A percentile compares a stretch with the other conserved stretches of the same genome.
phyloP scores from a whole-genome alignment of 768 basidiomycete species.

The Lyophyllum decastes region DNA sequence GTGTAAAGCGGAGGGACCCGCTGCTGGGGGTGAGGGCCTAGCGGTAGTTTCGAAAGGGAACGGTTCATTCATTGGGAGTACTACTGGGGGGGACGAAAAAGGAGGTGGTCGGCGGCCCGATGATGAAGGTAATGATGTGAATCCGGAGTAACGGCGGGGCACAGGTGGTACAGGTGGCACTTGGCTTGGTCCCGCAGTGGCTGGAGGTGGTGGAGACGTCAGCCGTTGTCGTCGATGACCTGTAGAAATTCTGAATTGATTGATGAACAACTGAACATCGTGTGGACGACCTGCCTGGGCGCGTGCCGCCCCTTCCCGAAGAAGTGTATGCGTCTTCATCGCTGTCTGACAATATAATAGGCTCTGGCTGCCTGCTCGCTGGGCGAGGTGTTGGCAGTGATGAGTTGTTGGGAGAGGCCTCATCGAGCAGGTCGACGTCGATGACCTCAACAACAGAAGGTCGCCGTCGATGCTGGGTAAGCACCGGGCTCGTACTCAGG shows the following conservation, averaged over 20 bases:
- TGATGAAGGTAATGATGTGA: slow-evolving; percentile 40
- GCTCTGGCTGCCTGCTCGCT: slow-evolving; percentile 20
- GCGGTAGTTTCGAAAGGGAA: slow-evolving; percentile 49
- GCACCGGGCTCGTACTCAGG: slow-evolving; percentile 20
- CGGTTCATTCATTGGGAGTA: slow-evolving; percentile 52
- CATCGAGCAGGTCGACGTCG: slow-evolving; percentile 43
- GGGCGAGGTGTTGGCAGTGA: slow-evolving; percentile 16
- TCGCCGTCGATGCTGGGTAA: slow-evolving; percentile 19
- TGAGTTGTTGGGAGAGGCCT: slow-evolving; percentile 10
- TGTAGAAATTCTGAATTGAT: not conserved
- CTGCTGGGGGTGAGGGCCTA: slow-evolving; percentile 16
- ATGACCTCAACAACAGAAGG: slow-evolving; percentile 40
- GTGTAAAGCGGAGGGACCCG: slow-evolving; percentile 9
- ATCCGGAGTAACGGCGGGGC: slow-evolving; percentile 36
- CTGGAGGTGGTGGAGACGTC: slow-evolving; percentile 52
- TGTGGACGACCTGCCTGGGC: slow-evolving; percentile 12
- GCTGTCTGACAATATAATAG: slow-evolving; percentile 38
- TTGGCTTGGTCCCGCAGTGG: slow-evolving; percentile 25
- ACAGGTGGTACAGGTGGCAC: slow-evolving; percentile 62
- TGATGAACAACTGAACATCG: slow-evolving; percentile 6
- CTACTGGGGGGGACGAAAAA: slow-evolving; percentile 37
- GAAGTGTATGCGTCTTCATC: slow-evolving; percentile 35
- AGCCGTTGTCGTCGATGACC: slow-evolving; percentile 21
- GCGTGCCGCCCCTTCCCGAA: slow-evolving; percentile 11
- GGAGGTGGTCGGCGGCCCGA: slow-evolving; percentile 34